Evolutionary conservation across 2,329 filamentous ascomycete species (phyloP), one percentile per base, ranked within the genome.

Genomic region (Diplodia intermedia): DNA sequence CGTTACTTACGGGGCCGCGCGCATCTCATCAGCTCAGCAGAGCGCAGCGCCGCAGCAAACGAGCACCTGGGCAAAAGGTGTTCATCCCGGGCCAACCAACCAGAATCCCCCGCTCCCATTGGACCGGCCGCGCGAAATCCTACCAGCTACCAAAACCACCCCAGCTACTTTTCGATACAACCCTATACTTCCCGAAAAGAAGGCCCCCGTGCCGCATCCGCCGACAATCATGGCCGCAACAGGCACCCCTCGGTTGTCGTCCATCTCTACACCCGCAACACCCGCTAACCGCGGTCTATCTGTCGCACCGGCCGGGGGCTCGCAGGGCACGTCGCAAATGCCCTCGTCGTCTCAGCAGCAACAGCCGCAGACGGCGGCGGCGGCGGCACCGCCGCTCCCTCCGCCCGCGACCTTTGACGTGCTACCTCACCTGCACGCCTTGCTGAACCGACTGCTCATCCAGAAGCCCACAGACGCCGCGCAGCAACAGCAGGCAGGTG

Each of bases 401-500:
- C 87, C 91, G 61, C 91, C 94, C 33, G 90, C 94, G 79, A 88
- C 89, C 61, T 92, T 97, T 81, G 94, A 97, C 82, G 88, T 93
- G 72, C 86, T 97, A 66, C 92, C 93, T 31, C 89, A 93, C 75
- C 88, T 97, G 66, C 90, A 92, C 75, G 85, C 89, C 69, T 88
- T 97, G 72, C 88, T 97, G 70, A 84, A 88, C 71, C 91, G 91
- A 62, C 86, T 97, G 20, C 83, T 81, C 33, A 73, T 77, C 20
- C 82, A 76, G 69, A 66, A 57, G 3, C 57, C 57, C 7, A 26
- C 26, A 11, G 57, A 26, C 26, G 40, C 65, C 23, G 74, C 72
- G 73, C 82, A 75, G 77, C 80, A 72, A 20, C 75, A 76, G 63
- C 73, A 74, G 29, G 38, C 18, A 1, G 38, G 26, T 14, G 73